Evolutionary conservation across 805 yeast species (phyloP).

Genomic region (Pichia exigua): DNA sequence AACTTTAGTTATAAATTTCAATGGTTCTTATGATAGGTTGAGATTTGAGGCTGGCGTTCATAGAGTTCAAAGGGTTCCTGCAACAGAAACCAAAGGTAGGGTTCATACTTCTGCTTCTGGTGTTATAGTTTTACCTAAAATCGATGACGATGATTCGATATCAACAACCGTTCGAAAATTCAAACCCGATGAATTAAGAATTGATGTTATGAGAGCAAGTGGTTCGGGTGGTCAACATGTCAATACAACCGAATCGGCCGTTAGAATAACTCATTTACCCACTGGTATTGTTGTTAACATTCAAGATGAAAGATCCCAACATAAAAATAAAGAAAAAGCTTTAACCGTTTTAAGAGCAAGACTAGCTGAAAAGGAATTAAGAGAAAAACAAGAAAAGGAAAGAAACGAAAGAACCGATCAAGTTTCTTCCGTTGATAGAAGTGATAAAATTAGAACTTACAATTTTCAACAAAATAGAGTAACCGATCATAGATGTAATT

Average conservation of each 20-base stretch:
- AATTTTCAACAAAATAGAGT: constrained; percentile 88
- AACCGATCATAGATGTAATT: constrained; percentile 90
- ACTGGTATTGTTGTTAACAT: constrained; percentile 83
- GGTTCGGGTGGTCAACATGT: constrained; percentile 99
- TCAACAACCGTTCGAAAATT: constrained; percentile 44
- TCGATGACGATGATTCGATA: constrained; percentile 47
- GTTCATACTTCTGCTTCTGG: constrained; percentile 96
- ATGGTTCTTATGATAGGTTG: constrained; percentile 66
- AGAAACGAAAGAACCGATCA: constrained; percentile 66
- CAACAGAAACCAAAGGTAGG: constrained; percentile 88
- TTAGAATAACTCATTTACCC: constrained; percentile 84
- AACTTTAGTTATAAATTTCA: constrained; percentile 60
- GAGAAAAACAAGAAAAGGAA: constrained; percentile 56
- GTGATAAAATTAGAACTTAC: constrained; percentile 90
- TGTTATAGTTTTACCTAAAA: constrained; percentile 83
- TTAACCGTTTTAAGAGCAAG: constrained; percentile 73
- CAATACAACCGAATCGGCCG: constrained; percentile 95
- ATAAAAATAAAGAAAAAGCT: constrained; percentile 88
- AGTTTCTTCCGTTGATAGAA: constrained; percentile 81
- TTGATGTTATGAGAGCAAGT: constrained; percentile 95
- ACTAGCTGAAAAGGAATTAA: constrained; percentile 72
- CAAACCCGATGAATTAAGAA: constrained; percentile 78
- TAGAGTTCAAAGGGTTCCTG: constrained; percentile 90
- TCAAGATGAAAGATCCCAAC: constrained; percentile 95
- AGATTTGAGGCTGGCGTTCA: constrained; percentile 93